A percentile compares a stretch with the other conserved stretches of the same genome.
Evolutionary conservation across 495 filamentous ascomycete genomes (phyloP).

Genomic region (Neurospora hispaniola): DNA sequence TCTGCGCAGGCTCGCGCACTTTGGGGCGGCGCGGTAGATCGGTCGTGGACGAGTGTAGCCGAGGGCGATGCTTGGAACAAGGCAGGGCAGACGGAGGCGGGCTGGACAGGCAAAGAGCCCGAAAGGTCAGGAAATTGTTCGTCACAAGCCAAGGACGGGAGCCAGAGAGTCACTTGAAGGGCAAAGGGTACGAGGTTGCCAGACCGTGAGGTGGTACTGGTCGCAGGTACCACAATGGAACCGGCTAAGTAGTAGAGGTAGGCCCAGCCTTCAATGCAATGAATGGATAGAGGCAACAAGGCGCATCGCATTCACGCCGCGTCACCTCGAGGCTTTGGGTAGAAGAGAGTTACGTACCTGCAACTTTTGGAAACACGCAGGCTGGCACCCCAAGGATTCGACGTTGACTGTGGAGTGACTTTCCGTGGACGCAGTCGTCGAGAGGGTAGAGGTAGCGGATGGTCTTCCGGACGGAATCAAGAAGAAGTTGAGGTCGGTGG

Average conservation of each 20-base stretch:
- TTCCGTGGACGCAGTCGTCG: neutral
- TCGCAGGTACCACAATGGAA: neutral
- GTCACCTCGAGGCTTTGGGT: neutral
- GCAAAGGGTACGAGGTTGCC: neutral
- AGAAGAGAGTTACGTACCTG: neutral
- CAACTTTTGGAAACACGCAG: neutral
- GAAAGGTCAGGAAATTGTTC: neutral
- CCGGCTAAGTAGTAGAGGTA: neutral
- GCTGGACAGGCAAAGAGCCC: neutral
- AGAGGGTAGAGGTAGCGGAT: neutral
- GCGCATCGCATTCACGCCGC: neutral
- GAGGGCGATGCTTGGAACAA: conserved; percentile 8
- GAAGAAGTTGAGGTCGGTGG: neutral
- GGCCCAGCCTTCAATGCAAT: neutral
- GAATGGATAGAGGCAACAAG: neutral
- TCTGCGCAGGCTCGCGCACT: conserved; percentile 1
- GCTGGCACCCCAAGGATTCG: neutral
- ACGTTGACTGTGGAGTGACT: neutral
- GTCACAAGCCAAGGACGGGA: neutral
- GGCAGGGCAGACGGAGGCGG: conserved; percentile 4
- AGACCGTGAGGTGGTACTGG: neutral
- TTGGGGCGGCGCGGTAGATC: conserved; percentile 10
- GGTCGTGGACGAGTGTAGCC: conserved; percentile 10
- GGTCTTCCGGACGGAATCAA: neutral
- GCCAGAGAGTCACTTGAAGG: neutral